These are phyloP conservation scores for Cadophora malorum DNA, from an alignment of 2,329 filamentous ascomycete species.

Conservation along the genomic window DNA sequence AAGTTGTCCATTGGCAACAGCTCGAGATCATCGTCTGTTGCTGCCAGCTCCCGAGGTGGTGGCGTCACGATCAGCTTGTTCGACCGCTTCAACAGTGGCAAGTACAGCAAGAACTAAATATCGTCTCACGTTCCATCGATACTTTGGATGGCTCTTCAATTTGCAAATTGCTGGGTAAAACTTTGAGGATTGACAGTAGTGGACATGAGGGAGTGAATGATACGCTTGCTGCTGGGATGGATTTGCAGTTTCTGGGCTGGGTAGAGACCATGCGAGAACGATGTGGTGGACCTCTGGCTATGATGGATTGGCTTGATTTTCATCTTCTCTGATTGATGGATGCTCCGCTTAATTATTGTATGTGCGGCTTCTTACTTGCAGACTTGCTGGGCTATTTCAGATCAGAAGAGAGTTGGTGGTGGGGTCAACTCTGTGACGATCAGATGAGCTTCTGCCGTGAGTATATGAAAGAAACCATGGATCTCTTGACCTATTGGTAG, in stretches of 20 bases:
- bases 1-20: conserved; percentile 2
- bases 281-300: not conserved
- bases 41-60: conserved; percentile 5
- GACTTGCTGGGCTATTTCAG: conserved; percentile 9
- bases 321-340: not conserved
- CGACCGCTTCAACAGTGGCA: conserved; percentile 16
- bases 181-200: not conserved
- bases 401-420: conserved; percentile 6
- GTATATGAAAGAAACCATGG: too few relatives aligned
- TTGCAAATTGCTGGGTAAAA: not conserved
- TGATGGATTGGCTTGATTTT: not conserved
- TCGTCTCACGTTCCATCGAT: not conserved
- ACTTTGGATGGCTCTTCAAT: conserved; percentile 4
- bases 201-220: not conserved
- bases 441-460: conserved; percentile 2
- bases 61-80: conserved; percentile 9
- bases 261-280: not conserved
- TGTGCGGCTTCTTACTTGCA: not conserved
- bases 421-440: not conserved
- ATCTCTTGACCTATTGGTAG: too few relatives aligned
- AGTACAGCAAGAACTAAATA: conserved; percentile 9
- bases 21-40: conserved; percentile 7
- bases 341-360: not conserved
- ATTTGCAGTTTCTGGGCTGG: not conserved
- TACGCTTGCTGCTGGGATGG: not conserved